Conservation (phyloP, 176 grass and related monocot genomes). For the Oropetium thomaeum region DNA sequence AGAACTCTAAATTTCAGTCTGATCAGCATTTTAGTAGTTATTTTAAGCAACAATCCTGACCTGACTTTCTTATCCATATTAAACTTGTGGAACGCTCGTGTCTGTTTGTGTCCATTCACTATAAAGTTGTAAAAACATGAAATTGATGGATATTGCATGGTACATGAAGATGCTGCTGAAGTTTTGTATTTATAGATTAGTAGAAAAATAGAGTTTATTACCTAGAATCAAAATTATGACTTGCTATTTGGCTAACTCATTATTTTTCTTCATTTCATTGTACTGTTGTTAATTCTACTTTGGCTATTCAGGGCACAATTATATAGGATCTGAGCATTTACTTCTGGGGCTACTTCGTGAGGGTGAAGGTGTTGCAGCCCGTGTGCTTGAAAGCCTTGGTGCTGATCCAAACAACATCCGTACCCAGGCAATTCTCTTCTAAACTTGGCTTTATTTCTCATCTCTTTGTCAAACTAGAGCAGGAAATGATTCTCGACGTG, state of each 20-base stretch:
- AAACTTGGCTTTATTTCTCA: neutral
- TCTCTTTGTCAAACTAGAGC: neutral
- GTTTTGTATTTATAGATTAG: neutral
- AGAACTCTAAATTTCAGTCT: neutral
- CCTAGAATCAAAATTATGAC: neutral
- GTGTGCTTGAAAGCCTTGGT: slow-evolving; percentile 89
- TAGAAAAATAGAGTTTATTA: neutral
- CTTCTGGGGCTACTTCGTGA: slow-evolving; percentile 87
- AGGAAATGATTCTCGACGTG: slow-evolving; percentile 13
- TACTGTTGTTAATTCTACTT: slow-evolving; percentile 26
- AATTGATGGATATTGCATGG: neutral
- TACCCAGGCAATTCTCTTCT: slow-evolving; percentile 63
- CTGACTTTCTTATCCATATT: neutral
- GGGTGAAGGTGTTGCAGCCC: slow-evolving; percentile 90
- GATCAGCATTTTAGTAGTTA: neutral
- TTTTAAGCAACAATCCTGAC: neutral
- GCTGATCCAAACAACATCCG: slow-evolving; percentile 92
- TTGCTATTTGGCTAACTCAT: neutral
- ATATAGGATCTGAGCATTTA: slow-evolving; percentile 93
- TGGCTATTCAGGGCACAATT: slow-evolving; percentile 79
- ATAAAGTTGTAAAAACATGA: neutral
- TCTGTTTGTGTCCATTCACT: neutral
- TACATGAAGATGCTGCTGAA: neutral
- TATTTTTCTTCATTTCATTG: neutral
- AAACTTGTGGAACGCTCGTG: neutral